phyloP scores from a whole-genome alignment of 108 stramenopile genomes.

The Nannochloropsis gaditana region DNA sequence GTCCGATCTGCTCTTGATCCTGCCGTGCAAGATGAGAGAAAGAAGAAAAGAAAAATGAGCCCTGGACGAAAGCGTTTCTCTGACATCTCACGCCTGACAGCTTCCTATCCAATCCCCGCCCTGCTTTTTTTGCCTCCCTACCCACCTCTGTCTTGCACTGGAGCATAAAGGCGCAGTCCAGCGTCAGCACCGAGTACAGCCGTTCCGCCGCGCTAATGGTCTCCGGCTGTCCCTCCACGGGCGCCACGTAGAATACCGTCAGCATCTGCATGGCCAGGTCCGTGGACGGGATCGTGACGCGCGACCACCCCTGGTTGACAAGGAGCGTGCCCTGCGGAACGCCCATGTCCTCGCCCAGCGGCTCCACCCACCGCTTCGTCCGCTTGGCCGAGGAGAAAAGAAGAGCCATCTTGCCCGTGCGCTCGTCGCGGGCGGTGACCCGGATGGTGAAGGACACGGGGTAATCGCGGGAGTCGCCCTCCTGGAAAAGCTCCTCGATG shows the following conservation, averaged over 20 bases:
- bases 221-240: background rate
- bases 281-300: background rate
- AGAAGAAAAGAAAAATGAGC: background rate
- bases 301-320: background rate
- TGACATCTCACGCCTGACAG: background rate
- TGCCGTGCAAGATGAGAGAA: background rate
- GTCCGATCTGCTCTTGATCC: constrained; percentile 8
- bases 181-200: background rate
- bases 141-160: constrained; percentile 1
- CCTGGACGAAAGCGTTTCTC: background rate
- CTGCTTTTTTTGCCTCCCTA: background rate
- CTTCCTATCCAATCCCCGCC: background rate
- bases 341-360: background rate
- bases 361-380: constrained; percentile 14
- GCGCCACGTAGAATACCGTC: background rate
- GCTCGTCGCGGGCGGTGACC: constrained; percentile 11
- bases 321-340: background rate
- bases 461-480: background rate
- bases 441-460: background rate
- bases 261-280: constrained; percentile 6
- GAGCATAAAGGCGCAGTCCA: background rate
- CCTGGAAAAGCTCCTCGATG: constrained; percentile 15
- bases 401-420: constrained; percentile 11
- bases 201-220: background rate
- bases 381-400: background rate